phyloP scores from a whole-genome alignment of 768 basidiomycete genomes.

The Tricholoma terreum region DNA sequence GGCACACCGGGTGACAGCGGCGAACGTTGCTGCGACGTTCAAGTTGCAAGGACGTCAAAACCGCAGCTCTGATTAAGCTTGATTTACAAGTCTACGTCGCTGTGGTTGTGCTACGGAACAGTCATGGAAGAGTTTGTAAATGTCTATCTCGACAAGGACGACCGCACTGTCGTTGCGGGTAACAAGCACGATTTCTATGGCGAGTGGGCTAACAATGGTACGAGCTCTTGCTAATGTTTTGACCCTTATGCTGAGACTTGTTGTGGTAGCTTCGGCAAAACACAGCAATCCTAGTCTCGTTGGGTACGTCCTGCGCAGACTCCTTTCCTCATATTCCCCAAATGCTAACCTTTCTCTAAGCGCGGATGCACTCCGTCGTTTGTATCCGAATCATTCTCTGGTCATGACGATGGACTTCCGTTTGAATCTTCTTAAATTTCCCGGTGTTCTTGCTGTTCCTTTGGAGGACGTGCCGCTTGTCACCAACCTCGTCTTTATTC shows the following conservation, averaged over 20 bases:
- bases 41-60: too few relatives aligned
- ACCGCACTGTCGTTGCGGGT: constrained; percentile 3
- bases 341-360: constrained; percentile 21
- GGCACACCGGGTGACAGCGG: too few relatives aligned
- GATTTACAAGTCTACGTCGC: too few relatives aligned
- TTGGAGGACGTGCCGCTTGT: constrained; percentile 49
- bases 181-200: constrained; percentile 42
- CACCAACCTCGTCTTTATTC: constrained; percentile 45
- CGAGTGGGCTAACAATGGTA: constrained; percentile 54
- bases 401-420: constrained; percentile 47
- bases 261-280: constrained; percentile 48
- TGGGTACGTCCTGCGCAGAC: constrained; percentile 34
- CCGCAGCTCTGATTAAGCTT: too few relatives aligned
- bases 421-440: constrained; percentile 49
- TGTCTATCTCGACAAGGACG: constrained; percentile 15
- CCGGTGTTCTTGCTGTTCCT: constrained; percentile 43
- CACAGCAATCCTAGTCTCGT: constrained; percentile 41
- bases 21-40: too few relatives aligned
- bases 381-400: constrained; percentile 63
- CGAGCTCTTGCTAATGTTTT: constrained; percentile 1
- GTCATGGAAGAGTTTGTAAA: constrained; percentile 14
- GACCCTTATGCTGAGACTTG: background rate
- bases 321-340: background rate
- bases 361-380: constrained; percentile 45
- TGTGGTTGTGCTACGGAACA: background rate